A percentile compares a stretch with the other conserved stretches of the same genome.
Evolutionary conservation across 1,284 basidiomycete species (phyloP).

Genomic region (Stygiomarasmius scandens): DNA sequence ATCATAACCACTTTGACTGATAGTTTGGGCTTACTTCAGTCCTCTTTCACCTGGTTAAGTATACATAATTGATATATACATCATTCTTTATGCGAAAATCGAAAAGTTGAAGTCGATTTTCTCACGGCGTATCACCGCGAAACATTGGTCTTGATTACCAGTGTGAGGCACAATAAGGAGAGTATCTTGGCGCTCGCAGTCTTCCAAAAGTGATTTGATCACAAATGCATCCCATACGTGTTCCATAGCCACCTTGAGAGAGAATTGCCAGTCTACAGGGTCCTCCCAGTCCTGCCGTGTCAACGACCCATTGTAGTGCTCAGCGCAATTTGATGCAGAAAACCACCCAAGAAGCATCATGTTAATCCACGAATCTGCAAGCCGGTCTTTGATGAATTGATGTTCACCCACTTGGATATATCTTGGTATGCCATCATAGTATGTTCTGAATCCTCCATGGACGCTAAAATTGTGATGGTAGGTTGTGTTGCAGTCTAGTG

Average conservation of each 20-base stretch:
- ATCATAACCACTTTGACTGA: too few relatives aligned
- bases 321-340: conserved; percentile 1
- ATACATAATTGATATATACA: too few relatives aligned
- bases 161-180: conserved; percentile 25
- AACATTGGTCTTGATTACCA: conserved; percentile 23
- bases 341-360: background rate
- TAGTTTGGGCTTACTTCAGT: too few relatives aligned
- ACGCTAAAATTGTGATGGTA: background rate
- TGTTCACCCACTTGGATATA: background rate
- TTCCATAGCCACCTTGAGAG: conserved; percentile 19
- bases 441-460: background rate
- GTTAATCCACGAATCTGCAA: background rate
- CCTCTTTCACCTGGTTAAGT: too few relatives aligned
- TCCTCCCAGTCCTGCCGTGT: background rate
- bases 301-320: background rate
- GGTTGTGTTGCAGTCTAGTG: background rate
- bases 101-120: too few relatives aligned
- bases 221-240: conserved; percentile 36
- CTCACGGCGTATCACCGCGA: too few relatives aligned
- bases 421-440: background rate
- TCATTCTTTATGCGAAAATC: too few relatives aligned
- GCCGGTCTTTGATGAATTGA: background rate
- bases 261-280: background rate
- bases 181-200: conserved; percentile 13
- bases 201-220: conserved; percentile 25